Evolutionary conservation across 2,329 filamentous ascomycete species (phyloP), one percentile per base, ranked within the genome.

Genomic region (Iodosphaeria phyllophila): DNA sequence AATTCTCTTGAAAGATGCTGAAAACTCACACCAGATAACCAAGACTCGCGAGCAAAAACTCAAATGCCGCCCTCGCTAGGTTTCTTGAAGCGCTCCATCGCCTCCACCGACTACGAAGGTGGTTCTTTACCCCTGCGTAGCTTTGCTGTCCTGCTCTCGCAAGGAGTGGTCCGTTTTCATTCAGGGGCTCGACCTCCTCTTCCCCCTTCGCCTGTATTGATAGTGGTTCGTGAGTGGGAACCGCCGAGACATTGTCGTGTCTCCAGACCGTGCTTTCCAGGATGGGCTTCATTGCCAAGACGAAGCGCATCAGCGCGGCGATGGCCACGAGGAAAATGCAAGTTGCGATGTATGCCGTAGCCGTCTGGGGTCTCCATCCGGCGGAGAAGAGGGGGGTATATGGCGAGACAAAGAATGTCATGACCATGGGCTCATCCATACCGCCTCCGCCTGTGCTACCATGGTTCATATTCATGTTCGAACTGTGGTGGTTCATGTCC

Each of bases 311-410:
- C 22, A 64, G 46, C 32, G 68, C 52, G 21, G 59, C 62, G 20
- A 76, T 56, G 22, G 67, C 28, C 36, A 74, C 62, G 25, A 75
- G 57, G 41, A 74, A 74, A 28, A 74, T 66, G 45, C 71, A 74
- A 13, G 67, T 73, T 22, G 64, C 71, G 5, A 66, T 66, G 37
- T 74, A 76, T 22, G 51, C 48, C 26, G 62, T 64, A 12, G 53
- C 51, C 9, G 55, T 59, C 10, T 45, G 46, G 2, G 71, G 70
- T 3, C 64, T 61, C 67, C 69, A 75, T 22, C 52, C 39, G 9
- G 45, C 41, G 8, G 64, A 64, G 50, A 56, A 74, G 25, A 75
- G 56, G 4, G 67, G 56, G 3, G 66, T 72, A 32, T 43, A 47
- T 28, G 61, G 58, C 21, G 52, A 48, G 28, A 57, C 63, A 31